phyloP scores from a whole-genome alignment of 140 eudicot genomes.

The Anethum foeniculum region DNA sequence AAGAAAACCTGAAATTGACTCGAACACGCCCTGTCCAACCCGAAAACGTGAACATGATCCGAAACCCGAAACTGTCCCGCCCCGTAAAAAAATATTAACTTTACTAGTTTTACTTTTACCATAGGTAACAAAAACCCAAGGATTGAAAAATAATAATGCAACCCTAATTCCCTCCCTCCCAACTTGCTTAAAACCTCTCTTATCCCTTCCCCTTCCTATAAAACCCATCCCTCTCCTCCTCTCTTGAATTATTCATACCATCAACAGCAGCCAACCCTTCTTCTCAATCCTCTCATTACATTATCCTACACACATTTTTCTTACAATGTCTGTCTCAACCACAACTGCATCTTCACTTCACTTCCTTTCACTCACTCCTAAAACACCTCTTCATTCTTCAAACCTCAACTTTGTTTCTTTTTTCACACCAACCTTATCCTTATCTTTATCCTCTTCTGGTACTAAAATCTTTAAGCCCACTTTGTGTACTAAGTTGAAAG shows the following conservation, averaged over 20 bases:
- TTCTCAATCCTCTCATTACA: background rate
- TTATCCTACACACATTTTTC: conserved; percentile 24
- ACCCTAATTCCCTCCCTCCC: background rate
- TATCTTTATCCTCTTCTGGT: conserved; percentile 8
- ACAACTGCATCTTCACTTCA: conserved; percentile 39
- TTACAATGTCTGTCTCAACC: conserved; percentile 54
- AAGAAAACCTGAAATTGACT: no score
- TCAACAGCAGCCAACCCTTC: background rate
- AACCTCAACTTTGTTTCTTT: conserved; percentile 15
- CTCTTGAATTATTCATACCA: background rate
- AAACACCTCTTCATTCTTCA: conserved; percentile 30
- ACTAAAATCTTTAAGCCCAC: conserved; percentile 18
- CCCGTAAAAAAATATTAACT: no score
- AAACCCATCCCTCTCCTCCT: background rate
- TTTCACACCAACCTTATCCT: conserved; percentile 17
- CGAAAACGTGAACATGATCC: no score
- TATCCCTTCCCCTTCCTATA: background rate
- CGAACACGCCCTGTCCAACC: no score
- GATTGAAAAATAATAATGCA: background rate
- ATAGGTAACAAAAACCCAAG: no score
- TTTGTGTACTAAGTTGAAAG: conserved; percentile 17
- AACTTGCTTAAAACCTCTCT: background rate
- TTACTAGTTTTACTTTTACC: no score
- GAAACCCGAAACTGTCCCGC: no score
- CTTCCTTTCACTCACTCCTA: conserved; percentile 42